Evolutionary conservation across 257 asterid genomes (phyloP).

Genomic region (Solanum ossicruentum): DNA sequence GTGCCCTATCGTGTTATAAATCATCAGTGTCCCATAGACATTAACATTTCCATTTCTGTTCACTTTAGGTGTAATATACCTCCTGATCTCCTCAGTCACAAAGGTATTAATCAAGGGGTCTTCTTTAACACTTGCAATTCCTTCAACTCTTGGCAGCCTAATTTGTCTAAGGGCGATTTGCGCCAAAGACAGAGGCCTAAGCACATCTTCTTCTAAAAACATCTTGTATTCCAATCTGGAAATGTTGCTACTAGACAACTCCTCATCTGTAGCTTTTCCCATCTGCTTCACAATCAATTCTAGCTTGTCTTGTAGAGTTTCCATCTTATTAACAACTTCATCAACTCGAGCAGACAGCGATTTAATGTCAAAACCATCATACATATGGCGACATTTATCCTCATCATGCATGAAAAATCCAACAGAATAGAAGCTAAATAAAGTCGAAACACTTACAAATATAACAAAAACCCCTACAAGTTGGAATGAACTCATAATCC

Average conservation of each 20-base stretch:
- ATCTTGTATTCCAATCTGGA: conserved; percentile 47
- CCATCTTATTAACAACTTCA: conserved; percentile 56
- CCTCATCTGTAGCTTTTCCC: conserved; percentile 27
- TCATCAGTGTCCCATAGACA: conserved; percentile 44
- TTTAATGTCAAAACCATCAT: conserved; percentile 24
- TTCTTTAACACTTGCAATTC: conserved; percentile 21
- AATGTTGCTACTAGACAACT: conserved; percentile 11
- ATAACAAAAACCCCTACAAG: conserved; percentile 57
- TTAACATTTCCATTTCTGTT: conserved; percentile 47
- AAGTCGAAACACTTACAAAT: conserved; percentile 51
- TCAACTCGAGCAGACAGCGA: conserved; percentile 36
- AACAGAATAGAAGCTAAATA: conserved; percentile 47
- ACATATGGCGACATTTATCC: conserved; percentile 59
- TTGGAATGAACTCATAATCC: conserved; percentile 60
- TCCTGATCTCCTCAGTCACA: conserved; percentile 65
- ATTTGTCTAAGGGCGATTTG: conserved; percentile 74
- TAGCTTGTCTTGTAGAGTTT: conserved; percentile 50
- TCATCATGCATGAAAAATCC: conserved; percentile 58
- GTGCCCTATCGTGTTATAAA: conserved; percentile 71
- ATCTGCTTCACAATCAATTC: conserved; percentile 45
- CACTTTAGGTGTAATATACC: conserved; percentile 70
- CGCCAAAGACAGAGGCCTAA: conserved; percentile 60
- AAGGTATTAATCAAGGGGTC: conserved; percentile 61
- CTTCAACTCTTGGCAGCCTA: conserved; percentile 37
- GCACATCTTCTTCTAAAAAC: conserved; percentile 58